A percentile compares a stretch with the other conserved stretches of the same genome.
phyloP scores from a whole-genome alignment of 1,284 basidiomycete genomes.

The Inonotus hispidus region DNA sequence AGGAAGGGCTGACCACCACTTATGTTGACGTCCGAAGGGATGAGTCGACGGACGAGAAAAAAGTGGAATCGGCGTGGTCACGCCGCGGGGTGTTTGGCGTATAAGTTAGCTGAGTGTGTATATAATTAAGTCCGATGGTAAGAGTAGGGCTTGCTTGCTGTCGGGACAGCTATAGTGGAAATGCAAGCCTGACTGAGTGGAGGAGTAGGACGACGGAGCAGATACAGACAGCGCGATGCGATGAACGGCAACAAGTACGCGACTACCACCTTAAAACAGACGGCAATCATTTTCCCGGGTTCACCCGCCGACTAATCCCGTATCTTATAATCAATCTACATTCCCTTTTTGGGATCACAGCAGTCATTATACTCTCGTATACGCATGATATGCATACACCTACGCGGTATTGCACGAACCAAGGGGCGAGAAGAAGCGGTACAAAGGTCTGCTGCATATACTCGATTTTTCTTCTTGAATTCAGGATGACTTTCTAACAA shows the following conservation, averaged over 20 bases:
- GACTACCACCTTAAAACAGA: not conserved
- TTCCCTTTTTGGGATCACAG: not conserved
- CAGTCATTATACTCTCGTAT: not conserved
- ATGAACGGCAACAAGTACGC: not conserved
- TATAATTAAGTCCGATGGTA: not conserved
- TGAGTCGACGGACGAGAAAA: not conserved
- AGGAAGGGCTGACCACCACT: not conserved
- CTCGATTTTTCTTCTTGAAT: not conserved
- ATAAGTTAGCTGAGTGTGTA: not conserved
- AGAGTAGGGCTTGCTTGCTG: not conserved
- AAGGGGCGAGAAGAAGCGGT: not conserved
- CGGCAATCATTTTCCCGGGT: not conserved
- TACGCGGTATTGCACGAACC: not conserved
- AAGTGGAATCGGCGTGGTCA: not conserved
- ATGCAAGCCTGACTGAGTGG: not conserved
- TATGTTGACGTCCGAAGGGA: not conserved
- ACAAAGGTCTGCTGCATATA: too few relatives aligned
- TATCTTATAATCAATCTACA: not conserved
- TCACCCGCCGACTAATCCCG: not conserved
- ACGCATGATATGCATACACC: not conserved
- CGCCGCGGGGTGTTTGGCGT: not conserved
- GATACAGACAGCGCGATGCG: not conserved
- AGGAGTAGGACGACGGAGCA: not conserved
- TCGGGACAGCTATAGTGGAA: not conserved
- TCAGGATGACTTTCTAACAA: not conserved